Evolutionary conservation across 2,329 filamentous ascomycete species (phyloP), one percentile per base, ranked within the genome.

Genomic region (Xylariaceae sp.): DNA sequence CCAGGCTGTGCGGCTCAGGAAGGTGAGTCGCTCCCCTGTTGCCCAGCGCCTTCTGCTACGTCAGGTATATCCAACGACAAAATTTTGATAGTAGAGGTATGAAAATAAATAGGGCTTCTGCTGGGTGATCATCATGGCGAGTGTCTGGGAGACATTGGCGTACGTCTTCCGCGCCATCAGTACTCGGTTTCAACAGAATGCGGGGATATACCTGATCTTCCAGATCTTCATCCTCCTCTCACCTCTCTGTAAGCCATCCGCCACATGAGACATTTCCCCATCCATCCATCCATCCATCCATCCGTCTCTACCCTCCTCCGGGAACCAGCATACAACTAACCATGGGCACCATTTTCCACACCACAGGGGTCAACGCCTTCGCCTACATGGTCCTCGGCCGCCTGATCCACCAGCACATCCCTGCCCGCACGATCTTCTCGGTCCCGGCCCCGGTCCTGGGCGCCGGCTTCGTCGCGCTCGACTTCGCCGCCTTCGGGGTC

Each of bases 301-400:
- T n/a, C n/a, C n/a, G n/a, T n/a, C n/a, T n/a, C n/a, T n/a, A n/a
- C n/a, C n/a, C n/a, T n/a, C n/a, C n/a, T n/a, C n/a, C n/a, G n/a
- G n/a, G n/a, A n/a, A n/a, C n/a, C n/a, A n/a, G n/a, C n/a, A n/a
- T n/a, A n/a, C n/a, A n/a, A n/a, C n/a, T n/a, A n/a, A n/a, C n/a
- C n/a, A n/a, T n/a, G n/a, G n/a, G n/a, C n/a, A n/a, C n/a, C n/a
- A n/a, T n/a, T n/a, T n/a, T n/a, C n/a, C n/a, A n/a, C n/a, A n/a
- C n/a, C n/a, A n/a, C 22, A 65, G 63, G 62, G 63, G 57, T 73
- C n/a, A 73, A 72, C 43, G 68, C 68, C 2, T 73, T 68, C 44
- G 62, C 64, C 19, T 72, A 71, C 53, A 70, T 73, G 65, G 57
- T 66, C 3, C 57, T 73, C 12, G 69, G 62, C 3, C 62, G 68